Conservation (phyloP, 768 basidiomycete species). For the Psilocybe tampanensis region DNA sequence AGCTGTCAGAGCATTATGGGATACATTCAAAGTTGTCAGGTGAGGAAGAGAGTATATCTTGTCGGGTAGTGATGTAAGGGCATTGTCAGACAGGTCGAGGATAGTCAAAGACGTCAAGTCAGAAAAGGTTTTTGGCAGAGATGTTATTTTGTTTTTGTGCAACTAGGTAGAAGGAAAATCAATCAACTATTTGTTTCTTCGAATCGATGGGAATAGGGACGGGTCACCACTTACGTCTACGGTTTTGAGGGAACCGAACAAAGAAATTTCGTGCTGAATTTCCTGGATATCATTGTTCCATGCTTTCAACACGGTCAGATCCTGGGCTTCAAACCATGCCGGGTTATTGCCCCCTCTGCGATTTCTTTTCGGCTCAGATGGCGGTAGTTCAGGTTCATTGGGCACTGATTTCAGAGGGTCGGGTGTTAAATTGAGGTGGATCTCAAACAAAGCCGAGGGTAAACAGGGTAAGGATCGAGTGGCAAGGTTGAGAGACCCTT, state of each 20-base stretch:
- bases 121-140: constrained; percentile 65
- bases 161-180: constrained; percentile 42
- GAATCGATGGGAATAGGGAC: no score
- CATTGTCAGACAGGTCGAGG: constrained; percentile 78
- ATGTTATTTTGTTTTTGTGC: constrained; percentile 69
- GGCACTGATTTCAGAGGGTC: constrained; percentile 67
- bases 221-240: constrained; percentile 76
- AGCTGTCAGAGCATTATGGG: constrained; percentile 64
- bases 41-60: constrained; percentile 71
- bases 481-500: constrained; percentile 77
- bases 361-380: constrained; percentile 33
- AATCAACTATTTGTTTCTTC: neutral
- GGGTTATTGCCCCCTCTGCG: constrained; percentile 48
- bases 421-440: constrained; percentile 77
- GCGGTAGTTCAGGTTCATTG: constrained; percentile 56
- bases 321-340: constrained; percentile 83
- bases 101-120: constrained; percentile 68
- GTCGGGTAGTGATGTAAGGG: constrained; percentile 59
- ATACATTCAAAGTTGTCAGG: constrained; percentile 66
- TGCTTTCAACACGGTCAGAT: constrained; percentile 73
- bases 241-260: constrained; percentile 82
- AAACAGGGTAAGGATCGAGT: constrained; percentile 73
- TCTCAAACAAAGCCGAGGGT: constrained; percentile 77
- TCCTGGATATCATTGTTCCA: constrained; percentile 82
- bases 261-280: constrained; percentile 79